A percentile compares a stretch with the other conserved stretches of the same genome.
phyloP scores from a whole-genome alignment of 139 green algal species.

The Chlamydomonas sp. region DNA sequence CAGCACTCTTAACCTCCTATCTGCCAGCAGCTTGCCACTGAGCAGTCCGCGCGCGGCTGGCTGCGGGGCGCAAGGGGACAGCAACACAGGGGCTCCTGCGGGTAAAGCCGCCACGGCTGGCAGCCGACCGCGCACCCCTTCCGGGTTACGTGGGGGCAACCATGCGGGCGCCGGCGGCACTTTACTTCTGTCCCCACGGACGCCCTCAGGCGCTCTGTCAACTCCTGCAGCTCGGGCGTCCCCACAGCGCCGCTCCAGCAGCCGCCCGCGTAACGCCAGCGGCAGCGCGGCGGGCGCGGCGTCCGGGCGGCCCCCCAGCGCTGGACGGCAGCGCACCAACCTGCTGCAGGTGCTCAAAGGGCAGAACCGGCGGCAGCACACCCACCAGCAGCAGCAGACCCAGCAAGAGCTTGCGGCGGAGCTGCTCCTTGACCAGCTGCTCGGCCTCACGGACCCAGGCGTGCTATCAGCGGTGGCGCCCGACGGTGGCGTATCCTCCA shows the following conservation, averaged over 20 bases:
- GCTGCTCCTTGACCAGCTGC: neutral
- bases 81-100: too few species aligned
- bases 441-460: neutral
- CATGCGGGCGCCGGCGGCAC: neutral
- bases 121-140: neutral
- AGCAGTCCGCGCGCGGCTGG: too few species aligned
- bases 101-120: neutral
- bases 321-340: constrained; percentile 3
- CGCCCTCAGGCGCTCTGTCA: neutral
- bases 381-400: neutral
- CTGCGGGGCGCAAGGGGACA: too few species aligned
- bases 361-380: neutral
- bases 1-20: neutral
- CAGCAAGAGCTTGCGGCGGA: neutral
- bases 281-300: neutral
- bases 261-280: neutral
- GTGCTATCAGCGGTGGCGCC: neutral
- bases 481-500: neutral
- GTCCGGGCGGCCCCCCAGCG: neutral
- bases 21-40: neutral
- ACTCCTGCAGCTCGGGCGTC: neutral
- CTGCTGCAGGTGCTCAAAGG: constrained; percentile 13
- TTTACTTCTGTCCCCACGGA: neutral
- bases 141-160: neutral
- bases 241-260: too few species aligned